A percentile compares a stretch with the other conserved stretches of the same genome.
Conservation (phyloP, 441 rosid genomes). For the Codiaeum variegatum region DNA sequence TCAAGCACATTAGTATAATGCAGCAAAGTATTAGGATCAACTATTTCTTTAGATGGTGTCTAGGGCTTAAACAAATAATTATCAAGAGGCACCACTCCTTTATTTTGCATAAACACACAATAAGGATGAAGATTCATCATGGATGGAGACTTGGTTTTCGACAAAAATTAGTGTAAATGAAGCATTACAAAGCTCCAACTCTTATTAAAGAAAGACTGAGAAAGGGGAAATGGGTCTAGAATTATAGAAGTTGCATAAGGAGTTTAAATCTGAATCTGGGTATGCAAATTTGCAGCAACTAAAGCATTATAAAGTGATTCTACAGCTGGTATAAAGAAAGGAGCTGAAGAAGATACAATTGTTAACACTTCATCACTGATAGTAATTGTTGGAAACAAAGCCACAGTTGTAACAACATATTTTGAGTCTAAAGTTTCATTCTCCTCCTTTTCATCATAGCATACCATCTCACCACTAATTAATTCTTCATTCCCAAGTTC, state of each 20-base stretch:
- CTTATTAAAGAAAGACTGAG: conserved; percentile 92
- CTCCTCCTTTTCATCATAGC: no score
- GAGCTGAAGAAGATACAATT: conserved; percentile 75
- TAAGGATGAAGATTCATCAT: conserved; percentile 97
- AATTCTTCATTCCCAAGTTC: no score
- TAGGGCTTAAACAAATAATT: conserved; percentile 80
- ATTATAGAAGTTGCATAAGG: conserved; percentile 83
- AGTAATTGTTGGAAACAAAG: no score
- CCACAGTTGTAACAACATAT: no score
- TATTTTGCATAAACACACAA: conserved; percentile 90
- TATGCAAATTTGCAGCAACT: conserved; percentile 83
- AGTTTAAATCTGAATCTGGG: conserved; percentile 79
- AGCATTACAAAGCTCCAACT: conserved; percentile 62
- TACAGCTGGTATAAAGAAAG: conserved; percentile 76
- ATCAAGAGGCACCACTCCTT: conserved; percentile 92
- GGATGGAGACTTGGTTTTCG: conserved; percentile 71
- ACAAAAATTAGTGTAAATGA: conserved; percentile 75
- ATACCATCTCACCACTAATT: no score
- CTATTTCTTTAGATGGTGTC: conserved; percentile 89
- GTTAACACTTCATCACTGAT: conserved; percentile 93
- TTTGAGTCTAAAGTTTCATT: no score
- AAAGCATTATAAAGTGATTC: conserved; percentile 78
- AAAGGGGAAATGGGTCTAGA: conserved; percentile 84
- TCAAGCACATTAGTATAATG: conserved; percentile 94
- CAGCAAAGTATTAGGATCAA: conserved; percentile 90